Base-by-base conservation (phyloP, 345 rosid species). In the Ceriops tagal region DNA sequence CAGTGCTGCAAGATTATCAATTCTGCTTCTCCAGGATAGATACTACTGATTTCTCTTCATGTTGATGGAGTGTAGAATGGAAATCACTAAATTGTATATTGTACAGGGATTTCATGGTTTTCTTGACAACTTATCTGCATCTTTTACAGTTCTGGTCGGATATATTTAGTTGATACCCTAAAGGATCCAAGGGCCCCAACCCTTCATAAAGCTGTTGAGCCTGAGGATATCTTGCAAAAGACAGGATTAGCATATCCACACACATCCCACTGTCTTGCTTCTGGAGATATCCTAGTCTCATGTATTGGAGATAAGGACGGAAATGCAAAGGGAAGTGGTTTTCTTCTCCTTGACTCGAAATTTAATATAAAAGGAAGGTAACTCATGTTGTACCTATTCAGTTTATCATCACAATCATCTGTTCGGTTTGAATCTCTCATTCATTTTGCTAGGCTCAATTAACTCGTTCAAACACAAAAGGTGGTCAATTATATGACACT, bases 271-370 rank as follows among this genome's bases (percentile, higher is more conserved):
- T 93, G 97, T 66, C 97, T 93, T 60, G 96, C 91, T 55, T 77
- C 97, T 9, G 96, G 97, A 9, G 98, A 93, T 53, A 67, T 93
- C 58, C 62, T 91, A 84, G 75, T 93, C 43, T 91, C 98, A 0
- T 91, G 96, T 73, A 90, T 93, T 0, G 98, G 98, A 5, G 97
- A 93, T 37, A 75, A 86, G 73, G 90, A 93, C 16, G 98, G 98
- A 74, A 88, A 93, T 34, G 92, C 97, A 0, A 66, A 86, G 64
- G 98, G 98, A 67, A 87, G 72, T 74, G 98, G 98, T 49, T 93
- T 91, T 81, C 96, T 93, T 56, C 90, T 93, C 46, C 95, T 93
- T 26, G 96, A 91, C 70, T 87, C 92, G 6, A 88, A 91, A 53
- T 91, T 93, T 74, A 89, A 89, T 66, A 87, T 91, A 64, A 91